Percentiles rank a stretch among this genome's conserved stretches.
Conservation (phyloP, 169 alveolate species). For the Plasmodium cynomolgi region DNA sequence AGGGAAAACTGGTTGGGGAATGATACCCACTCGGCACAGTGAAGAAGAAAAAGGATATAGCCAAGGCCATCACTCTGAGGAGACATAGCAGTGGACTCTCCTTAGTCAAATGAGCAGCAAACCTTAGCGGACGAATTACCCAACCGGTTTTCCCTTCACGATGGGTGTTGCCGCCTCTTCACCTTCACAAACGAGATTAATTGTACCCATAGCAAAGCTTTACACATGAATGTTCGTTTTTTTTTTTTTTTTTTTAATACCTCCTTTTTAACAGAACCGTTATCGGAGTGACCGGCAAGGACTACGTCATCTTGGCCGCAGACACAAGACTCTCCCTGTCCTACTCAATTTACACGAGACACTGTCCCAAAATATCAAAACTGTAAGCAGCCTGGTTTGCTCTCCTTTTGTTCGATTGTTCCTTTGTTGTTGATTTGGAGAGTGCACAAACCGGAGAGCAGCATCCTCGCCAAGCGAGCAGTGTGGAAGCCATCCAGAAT, state of each 20-base stretch:
- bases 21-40: background rate
- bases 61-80: background rate
- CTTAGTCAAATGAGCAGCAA: background rate
- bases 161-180: background rate
- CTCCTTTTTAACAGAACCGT: conserved; percentile 78
- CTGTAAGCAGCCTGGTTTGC: conserved; percentile 72
- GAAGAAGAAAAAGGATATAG: background rate
- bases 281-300: conserved; percentile 93
- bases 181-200: background rate
- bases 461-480: background rate
- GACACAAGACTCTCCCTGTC: conserved; percentile 94
- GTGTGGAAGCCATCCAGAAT: background rate
- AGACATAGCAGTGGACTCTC: background rate
- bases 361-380: conserved; percentile 88
- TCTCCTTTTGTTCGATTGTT: background rate
- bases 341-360: conserved; percentile 92
- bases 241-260: background rate
- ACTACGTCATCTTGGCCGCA: conserved; percentile 93
- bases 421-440: background rate
- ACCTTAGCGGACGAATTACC: background rate
- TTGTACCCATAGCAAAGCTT: background rate
- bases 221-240: background rate
- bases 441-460: no score
- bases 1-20: background rate
- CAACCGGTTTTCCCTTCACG: background rate